These are phyloP conservation scores for Apophysomyces ossiformis DNA, from an alignment of 371 early-diverging fungal genomes.

Conservation along the genomic window DNA sequence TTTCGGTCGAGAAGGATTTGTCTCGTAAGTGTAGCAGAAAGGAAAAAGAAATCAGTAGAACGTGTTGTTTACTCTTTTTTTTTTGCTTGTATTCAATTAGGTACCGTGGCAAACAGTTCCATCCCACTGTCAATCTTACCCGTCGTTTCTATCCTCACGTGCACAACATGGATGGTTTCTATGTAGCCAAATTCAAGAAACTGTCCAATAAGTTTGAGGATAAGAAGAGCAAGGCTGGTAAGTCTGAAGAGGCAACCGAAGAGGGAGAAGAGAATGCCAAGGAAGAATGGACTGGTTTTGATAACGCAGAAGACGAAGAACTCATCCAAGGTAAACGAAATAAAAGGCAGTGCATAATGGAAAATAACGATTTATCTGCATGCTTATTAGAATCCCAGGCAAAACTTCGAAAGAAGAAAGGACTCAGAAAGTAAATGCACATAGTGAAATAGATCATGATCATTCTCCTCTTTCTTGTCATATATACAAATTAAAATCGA, in stretches of 20 bases:
- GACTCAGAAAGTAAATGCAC: constrained; percentile 10
- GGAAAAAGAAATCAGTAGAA: background rate
- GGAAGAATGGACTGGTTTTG: constrained; percentile 52
- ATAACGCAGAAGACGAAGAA: constrained; percentile 73
- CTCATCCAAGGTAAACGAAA: constrained; percentile 58
- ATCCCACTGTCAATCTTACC: constrained; percentile 83
- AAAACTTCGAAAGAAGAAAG: constrained; percentile 32
- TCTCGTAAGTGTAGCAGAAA: constrained; percentile 40
- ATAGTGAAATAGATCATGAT: constrained; percentile 3
- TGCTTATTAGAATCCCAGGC: constrained; percentile 28
- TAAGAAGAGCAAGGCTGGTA: constrained; percentile 35
- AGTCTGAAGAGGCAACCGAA: constrained; percentile 21
- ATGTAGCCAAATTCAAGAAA: constrained; percentile 97
- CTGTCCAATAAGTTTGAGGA: constrained; percentile 69
- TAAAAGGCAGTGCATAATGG: background rate
- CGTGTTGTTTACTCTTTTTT: background rate
- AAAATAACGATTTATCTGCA: background rate
- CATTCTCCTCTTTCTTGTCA: background rate
- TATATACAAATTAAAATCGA: too few relatives aligned
- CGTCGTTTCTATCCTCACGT: constrained; percentile 98
- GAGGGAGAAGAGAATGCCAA: constrained; percentile 19
- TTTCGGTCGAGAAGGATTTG: constrained; percentile 94
- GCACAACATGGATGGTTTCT: constrained; percentile 99
- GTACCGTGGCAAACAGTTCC: constrained; percentile 91
- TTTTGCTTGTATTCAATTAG: constrained; percentile 28